These are phyloP conservation scores for Bonia amplexicaulis DNA, from an alignment of 176 grass and related monocot genomes.

Conservation along the genomic window DNA sequence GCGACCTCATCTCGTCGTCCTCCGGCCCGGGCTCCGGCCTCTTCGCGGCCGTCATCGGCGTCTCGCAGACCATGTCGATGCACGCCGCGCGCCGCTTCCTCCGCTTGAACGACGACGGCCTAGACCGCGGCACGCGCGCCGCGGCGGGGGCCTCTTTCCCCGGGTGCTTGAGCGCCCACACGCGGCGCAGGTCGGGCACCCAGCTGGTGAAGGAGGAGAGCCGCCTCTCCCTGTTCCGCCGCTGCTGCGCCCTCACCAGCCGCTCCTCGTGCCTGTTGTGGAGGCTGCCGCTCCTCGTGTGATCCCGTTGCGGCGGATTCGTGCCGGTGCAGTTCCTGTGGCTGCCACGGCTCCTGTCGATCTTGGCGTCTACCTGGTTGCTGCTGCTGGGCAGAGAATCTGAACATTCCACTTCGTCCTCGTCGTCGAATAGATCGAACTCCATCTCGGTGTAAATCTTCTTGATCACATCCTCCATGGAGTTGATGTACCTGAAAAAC, in stretches of 20 bases:
- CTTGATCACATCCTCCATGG: conserved; percentile 59
- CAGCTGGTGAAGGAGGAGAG: conserved; percentile 86
- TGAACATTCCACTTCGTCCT: conserved; percentile 40
- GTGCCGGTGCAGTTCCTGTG: not conserved
- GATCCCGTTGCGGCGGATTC: not conserved
- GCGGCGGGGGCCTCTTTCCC: conserved; percentile 34
- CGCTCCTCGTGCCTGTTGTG: conserved; percentile 27
- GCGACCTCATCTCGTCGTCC: not conserved
- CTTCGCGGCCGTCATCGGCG: conserved; percentile 43
- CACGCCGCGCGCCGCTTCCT: conserved; percentile 33
- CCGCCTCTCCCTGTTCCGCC: conserved; percentile 63
- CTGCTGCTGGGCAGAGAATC: conserved; percentile 73
- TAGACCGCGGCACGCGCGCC: not conserved
- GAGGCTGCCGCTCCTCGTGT: not conserved
- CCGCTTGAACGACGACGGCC: conserved; percentile 31
- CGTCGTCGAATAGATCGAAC: conserved; percentile 76
- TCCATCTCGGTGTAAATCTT: conserved; percentile 88
- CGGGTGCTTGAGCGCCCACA: conserved; percentile 76
- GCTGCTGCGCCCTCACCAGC: conserved; percentile 54
- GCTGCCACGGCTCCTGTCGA: not conserved
- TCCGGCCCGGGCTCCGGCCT: not conserved
- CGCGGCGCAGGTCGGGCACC: conserved; percentile 70
- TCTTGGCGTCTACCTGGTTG: conserved; percentile 36
- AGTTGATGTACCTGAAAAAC: conserved; percentile 56
- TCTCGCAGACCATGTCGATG: conserved; percentile 70